These are phyloP conservation scores for Entamoeba dispar DNA, from an alignment of 208 protist genomes.

Conservation along the genomic window DNA sequence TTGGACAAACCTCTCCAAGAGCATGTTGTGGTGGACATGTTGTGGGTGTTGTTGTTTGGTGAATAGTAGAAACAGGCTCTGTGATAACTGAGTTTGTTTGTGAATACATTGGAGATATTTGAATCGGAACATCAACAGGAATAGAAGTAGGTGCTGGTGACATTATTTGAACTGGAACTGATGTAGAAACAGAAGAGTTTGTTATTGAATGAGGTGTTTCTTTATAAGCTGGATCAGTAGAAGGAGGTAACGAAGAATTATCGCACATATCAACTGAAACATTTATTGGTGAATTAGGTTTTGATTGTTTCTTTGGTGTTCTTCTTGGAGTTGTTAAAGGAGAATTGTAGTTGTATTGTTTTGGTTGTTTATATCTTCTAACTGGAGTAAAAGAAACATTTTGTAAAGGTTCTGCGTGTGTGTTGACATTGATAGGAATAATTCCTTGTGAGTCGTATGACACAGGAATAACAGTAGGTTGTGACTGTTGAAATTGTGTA, in stretches of 20 bases:
- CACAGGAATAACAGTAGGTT: background rate
- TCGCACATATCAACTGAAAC: background rate
- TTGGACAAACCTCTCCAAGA: background rate
- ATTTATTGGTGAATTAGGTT: background rate
- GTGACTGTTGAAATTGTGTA: background rate
- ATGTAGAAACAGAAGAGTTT: background rate
- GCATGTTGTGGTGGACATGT: background rate
- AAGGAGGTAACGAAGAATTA: background rate
- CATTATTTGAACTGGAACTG: background rate
- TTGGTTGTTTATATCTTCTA: background rate
- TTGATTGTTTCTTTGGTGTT: background rate
- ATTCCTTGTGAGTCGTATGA: background rate
- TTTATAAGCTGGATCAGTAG: background rate
- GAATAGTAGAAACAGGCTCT: background rate
- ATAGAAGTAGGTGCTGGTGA: background rate
- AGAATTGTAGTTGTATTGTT: background rate
- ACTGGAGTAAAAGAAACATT: background rate
- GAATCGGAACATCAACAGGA: background rate
- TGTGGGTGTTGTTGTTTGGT: background rate
- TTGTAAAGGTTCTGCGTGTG: background rate
- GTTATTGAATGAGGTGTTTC: background rate
- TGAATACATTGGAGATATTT: background rate
- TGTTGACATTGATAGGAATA: background rate
- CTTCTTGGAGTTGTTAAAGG: background rate
- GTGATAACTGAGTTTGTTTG: background rate